Conservation (phyloP, 345 rosid genomes). For the Erodium maritimum region DNA sequence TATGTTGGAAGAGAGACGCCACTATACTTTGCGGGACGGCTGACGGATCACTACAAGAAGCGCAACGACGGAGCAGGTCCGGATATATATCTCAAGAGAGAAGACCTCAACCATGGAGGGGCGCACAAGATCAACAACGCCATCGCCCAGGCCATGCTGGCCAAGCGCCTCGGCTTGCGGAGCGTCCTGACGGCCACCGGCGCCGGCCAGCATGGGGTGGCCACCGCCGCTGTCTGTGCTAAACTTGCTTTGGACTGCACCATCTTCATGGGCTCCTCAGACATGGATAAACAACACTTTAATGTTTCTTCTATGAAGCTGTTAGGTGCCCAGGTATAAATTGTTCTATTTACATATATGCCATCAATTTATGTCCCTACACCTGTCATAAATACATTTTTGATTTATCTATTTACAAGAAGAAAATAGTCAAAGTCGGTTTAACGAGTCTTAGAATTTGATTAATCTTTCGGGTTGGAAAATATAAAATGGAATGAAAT, state of each 20-base stretch:
- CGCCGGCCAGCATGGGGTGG: slow-evolving; percentile 85
- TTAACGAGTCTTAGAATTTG: no score
- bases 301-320: slow-evolving; percentile 49
- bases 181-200: slow-evolving; percentile 62
- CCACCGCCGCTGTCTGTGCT: slow-evolving; percentile 82
- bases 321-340: slow-evolving; percentile 60
- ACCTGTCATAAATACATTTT: no score
- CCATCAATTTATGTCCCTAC: no score
- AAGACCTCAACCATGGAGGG: slow-evolving; percentile 69
- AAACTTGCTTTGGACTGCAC: slow-evolving; percentile 52
- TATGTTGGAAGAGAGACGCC: slow-evolving; percentile 82
- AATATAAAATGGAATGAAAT: no score
- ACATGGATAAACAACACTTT: slow-evolving; percentile 52
- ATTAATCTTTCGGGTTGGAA: no score
- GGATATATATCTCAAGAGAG: slow-evolving; percentile 71
- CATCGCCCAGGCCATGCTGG: slow-evolving; percentile 74
- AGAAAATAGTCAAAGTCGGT: no score
- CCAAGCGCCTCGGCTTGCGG: slow-evolving; percentile 56
- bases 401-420: no score
- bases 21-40: slow-evolving; percentile 52
- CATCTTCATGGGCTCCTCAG: slow-evolving; percentile 55
- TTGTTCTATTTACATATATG: no score
- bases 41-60: slow-evolving; percentile 54
- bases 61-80: slow-evolving; percentile 42
- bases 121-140: slow-evolving; percentile 86